phyloP scores from a whole-genome alignment of 495 filamentous ascomycete genomes.

The Oleoguttula mirabilis region DNA sequence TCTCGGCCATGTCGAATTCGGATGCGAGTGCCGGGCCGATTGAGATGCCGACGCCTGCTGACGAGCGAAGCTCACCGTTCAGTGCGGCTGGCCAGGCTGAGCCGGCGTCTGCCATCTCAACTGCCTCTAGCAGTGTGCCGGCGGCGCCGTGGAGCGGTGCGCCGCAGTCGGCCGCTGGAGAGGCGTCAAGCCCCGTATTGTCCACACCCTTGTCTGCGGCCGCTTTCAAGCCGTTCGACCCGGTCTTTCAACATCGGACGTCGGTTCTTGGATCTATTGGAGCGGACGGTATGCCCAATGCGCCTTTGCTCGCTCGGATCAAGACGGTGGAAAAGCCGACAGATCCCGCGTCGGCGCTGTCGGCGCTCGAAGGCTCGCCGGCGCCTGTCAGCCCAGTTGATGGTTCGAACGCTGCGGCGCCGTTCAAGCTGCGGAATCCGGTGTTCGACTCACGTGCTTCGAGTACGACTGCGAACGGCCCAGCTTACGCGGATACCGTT shows the following conservation, averaged over 20 bases:
- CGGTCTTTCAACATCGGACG: constrained; percentile 9
- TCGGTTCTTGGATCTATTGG: constrained; percentile 16
- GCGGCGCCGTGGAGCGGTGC: background rate
- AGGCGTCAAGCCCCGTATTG: background rate
- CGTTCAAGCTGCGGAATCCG: constrained; percentile 11
- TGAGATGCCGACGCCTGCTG: constrained; percentile 5
- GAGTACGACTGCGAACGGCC: background rate
- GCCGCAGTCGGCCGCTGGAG: background rate
- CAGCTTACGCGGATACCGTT: too few species aligned
- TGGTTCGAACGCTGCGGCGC: constrained; percentile 4
- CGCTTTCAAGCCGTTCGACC: background rate
- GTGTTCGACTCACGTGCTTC: constrained; percentile 2
- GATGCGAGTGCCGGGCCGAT: constrained; percentile 2
- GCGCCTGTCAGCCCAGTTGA: background rate
- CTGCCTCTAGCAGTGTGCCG: background rate
- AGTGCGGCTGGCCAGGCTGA: constrained; percentile 1
- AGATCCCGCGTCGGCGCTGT: background rate
- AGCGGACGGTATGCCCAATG: constrained; percentile 18
- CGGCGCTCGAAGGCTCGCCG: background rate
- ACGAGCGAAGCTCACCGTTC: background rate
- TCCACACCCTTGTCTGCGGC: background rate
- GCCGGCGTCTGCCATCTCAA: constrained; percentile 1
- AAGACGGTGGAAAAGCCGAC: background rate
- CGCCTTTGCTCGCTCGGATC: constrained; percentile 1
- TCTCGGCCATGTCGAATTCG: background rate